Evolutionary conservation across 441 rosid species (phyloP), one percentile per base, ranked within the genome.

Genomic region (Adansonia madagascariensis): DNA sequence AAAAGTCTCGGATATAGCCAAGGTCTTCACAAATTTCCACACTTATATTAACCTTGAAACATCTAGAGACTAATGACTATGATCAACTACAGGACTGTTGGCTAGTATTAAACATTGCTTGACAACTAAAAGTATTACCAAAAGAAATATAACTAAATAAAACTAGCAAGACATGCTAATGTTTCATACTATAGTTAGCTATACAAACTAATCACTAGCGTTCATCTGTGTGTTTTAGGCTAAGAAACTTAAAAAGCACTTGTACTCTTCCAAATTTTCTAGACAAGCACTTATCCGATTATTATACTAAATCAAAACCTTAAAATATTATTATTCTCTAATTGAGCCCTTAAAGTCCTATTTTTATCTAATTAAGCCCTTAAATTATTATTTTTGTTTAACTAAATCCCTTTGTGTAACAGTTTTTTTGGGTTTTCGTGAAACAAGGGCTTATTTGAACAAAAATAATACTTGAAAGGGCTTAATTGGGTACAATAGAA

Each of bases 21-120:
- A 20, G 53, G 31, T 61, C 47, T 64, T 66, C 31, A 66, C 53
- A 66, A 66, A 43, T 66, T 11, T 43, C 50, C n/a, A 70, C 7
- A 70, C 52, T 3, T 52, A 6, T 69, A 49, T 49, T 44, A 71
- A 39, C 31, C 75, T 27, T 53, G 17, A n/a, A 71, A 35, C 63
- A 24, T 41, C 63, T 6, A 71, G 61, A 71, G 47, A 70, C 60
- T 70, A 70, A 22, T 22, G 43, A 17, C 35, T 11, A 55, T 52
- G 24, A 55, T 35, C 18, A 6, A 35, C 53, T 57, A 73, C 8
- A 73, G 18, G 14, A 18, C 20, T 56, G 44, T 56, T 39, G 15
- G 66, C 55, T 73, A 52, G 3, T 44, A 73, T 57, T 35, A 57
- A 60, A 41, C 43, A 59, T 43, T 41, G 11, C 41, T 53, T 57